Conservation (phyloP, 192 early-diverging fungal species). For the Diversispora eburnea region DNA sequence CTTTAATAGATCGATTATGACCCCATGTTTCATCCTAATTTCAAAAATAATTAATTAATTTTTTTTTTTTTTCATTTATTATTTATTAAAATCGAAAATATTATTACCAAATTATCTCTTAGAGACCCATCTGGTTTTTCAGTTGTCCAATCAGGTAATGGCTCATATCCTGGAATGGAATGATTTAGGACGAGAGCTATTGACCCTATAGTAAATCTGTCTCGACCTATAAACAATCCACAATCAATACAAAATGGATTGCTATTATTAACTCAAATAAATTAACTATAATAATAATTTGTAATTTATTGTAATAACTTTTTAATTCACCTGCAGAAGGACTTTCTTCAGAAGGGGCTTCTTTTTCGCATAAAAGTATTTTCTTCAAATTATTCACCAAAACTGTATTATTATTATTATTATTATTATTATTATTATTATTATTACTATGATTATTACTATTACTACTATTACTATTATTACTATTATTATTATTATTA, state of each 20-base stretch:
- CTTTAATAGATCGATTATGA: conserved; percentile 21
- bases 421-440: no score
- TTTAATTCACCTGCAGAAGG: conserved; percentile 41
- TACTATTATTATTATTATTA: no score
- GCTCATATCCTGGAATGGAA: conserved; percentile 63
- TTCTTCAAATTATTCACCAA: conserved; percentile 49
- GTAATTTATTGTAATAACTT: neutral
- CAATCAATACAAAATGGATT: neutral
- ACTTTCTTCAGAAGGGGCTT: conserved; percentile 47
- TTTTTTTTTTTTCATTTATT: neutral
- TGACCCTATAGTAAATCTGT: conserved; percentile 60
- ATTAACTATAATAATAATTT: neutral
- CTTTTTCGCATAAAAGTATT: conserved; percentile 60
- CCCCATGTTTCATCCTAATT: conserved; percentile 26
- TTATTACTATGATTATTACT: no score
- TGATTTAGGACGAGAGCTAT: conserved; percentile 62
- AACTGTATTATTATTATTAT: conserved; percentile 19
- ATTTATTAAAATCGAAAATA: conserved; percentile 34
- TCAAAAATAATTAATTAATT: neutral
- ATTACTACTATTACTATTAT: no score
- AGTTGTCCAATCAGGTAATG: conserved; percentile 77
- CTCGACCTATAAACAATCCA: conserved; percentile 35
- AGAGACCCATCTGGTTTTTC: conserved; percentile 51
- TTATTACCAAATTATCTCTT: conserved; percentile 50
- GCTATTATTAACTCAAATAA: no score